Percentiles rank a stretch among this genome's conserved stretches.
These are phyloP conservation scores for Lathyrus tuberosus DNA, from an alignment of 306 rosid species.

Conservation along the genomic window DNA sequence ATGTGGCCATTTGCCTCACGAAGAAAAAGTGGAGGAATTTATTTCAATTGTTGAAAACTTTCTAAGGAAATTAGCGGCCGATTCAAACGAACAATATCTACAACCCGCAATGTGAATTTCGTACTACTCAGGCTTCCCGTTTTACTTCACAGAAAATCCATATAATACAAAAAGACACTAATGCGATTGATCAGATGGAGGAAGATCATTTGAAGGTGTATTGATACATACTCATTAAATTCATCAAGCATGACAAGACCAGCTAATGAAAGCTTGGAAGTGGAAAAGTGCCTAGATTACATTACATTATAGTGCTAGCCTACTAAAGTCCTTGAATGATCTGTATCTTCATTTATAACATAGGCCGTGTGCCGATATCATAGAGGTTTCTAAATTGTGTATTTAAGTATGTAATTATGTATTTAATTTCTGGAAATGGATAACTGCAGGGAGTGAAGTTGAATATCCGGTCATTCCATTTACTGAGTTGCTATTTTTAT, in stretches of 20 bases:
- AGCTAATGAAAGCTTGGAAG: slow-evolving; percentile 8
- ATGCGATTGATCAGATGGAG: slow-evolving; percentile 17
- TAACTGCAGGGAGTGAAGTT: slow-evolving; percentile 16
- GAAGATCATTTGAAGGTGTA: background rate
- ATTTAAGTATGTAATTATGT: slow-evolving; percentile 5
- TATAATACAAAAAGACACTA: slow-evolving; percentile 3
- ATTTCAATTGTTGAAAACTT: slow-evolving; percentile 72
- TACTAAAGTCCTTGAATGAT: slow-evolving; percentile 24
- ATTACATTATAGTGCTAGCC: slow-evolving; percentile 10
- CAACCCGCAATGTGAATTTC: slow-evolving; percentile 42
- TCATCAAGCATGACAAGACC: slow-evolving; percentile 14
- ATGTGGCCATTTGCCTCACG: slow-evolving; percentile 92
- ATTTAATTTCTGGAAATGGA: slow-evolving; percentile 15
- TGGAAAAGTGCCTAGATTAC: slow-evolving; percentile 2
- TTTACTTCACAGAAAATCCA: slow-evolving; percentile 26
- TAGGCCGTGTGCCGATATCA: slow-evolving; percentile 1
- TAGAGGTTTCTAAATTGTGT: background rate
- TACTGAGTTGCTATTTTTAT: slow-evolving; percentile 15
- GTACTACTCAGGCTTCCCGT: slow-evolving; percentile 2
- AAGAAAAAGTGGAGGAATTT: slow-evolving; percentile 86
- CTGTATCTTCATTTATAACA: slow-evolving; percentile 29
- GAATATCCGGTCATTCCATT: slow-evolving; percentile 3
- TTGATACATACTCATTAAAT: slow-evolving; percentile 30
- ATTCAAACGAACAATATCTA: slow-evolving; percentile 45
- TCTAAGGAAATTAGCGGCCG: slow-evolving; percentile 50